Conservation (phyloP, 306 rosid genomes). For the Astragalus membranaceus region DNA sequence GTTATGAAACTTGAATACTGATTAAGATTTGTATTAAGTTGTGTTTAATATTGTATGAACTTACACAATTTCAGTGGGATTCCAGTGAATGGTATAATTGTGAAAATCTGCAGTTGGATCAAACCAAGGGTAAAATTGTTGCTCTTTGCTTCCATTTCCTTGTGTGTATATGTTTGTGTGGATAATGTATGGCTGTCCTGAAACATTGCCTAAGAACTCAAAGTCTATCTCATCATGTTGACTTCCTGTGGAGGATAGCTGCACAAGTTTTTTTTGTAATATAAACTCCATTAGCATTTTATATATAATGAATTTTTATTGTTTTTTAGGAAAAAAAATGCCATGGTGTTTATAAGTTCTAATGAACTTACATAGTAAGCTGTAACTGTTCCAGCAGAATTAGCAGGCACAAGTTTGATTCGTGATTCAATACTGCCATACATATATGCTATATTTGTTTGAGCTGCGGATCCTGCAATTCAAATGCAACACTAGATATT, state of each 20-base stretch:
- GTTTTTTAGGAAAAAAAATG: background rate
- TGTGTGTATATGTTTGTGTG: constrained; percentile 64
- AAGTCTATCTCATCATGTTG: constrained; percentile 85
- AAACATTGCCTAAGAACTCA: constrained; percentile 76
- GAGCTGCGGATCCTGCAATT: constrained; percentile 67
- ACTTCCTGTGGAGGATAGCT: constrained; percentile 68
- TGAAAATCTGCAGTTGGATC: constrained; percentile 77
- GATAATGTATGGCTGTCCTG: constrained; percentile 76
- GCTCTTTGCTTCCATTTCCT: constrained; percentile 79
- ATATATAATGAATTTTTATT: background rate
- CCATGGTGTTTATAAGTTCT: background rate
- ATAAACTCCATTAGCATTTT: background rate
- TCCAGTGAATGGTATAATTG: constrained; percentile 90
- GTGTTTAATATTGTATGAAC: constrained; percentile 11
- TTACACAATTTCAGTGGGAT: constrained; percentile 69
- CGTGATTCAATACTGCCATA: constrained; percentile 65
- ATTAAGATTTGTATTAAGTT: background rate
- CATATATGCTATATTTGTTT: constrained; percentile 55
- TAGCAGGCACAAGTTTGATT: constrained; percentile 66
- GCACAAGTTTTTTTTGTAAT: constrained; percentile 22
- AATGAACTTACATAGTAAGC: constrained; percentile 65
- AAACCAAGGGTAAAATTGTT: constrained; percentile 83
- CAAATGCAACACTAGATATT: background rate
- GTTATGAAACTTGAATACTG: too few species aligned
- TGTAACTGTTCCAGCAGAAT: constrained; percentile 82